Evolutionary conservation across 495 filamentous ascomycete genomes (phyloP).

Genomic region (Penicillium salamii): DNA sequence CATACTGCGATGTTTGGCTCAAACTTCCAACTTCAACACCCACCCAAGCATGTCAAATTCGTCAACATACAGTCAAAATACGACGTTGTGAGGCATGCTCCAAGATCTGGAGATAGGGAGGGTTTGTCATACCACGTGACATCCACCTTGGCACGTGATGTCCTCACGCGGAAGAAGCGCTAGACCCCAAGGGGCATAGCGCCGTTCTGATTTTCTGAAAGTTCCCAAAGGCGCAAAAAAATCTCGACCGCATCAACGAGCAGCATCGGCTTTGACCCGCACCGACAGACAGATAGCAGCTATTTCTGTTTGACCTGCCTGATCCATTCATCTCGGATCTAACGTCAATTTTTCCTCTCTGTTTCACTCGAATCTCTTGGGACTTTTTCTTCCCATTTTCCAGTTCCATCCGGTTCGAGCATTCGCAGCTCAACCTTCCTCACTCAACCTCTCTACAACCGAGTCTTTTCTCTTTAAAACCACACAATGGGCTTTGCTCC

Average conservation of each 20-base stretch:
- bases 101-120: too few species aligned
- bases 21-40: too few species aligned
- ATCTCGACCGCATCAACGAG: conserved; percentile 47
- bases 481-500: conserved; percentile 43
- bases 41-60: too few species aligned
- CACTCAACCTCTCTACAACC: conserved; percentile 10
- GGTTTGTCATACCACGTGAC: conserved; percentile 36
- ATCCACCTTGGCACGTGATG: conserved; percentile 30
- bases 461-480: conserved; percentile 7
- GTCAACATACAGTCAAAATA: too few species aligned
- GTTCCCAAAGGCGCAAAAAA: conserved; percentile 44
- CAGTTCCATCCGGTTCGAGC: conserved; percentile 20
- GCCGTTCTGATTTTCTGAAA: conserved; percentile 46
- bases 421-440: conserved; percentile 25
- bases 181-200: conserved; percentile 32
- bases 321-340: conserved; percentile 13
- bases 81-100: too few species aligned
- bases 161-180: conserved; percentile 15
- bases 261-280: conserved; percentile 39
- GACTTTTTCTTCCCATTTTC: conserved; percentile 17
- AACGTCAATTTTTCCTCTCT: conserved; percentile 10
- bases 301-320: conserved; percentile 24
- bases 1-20: too few species aligned
- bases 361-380: conserved; percentile 14
- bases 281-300: conserved; percentile 26